A percentile compares a stretch with the other conserved stretches of the same genome.
phyloP scores from a whole-genome alignment of 805 yeast species.

The Alloascoidea hylecoeti region DNA sequence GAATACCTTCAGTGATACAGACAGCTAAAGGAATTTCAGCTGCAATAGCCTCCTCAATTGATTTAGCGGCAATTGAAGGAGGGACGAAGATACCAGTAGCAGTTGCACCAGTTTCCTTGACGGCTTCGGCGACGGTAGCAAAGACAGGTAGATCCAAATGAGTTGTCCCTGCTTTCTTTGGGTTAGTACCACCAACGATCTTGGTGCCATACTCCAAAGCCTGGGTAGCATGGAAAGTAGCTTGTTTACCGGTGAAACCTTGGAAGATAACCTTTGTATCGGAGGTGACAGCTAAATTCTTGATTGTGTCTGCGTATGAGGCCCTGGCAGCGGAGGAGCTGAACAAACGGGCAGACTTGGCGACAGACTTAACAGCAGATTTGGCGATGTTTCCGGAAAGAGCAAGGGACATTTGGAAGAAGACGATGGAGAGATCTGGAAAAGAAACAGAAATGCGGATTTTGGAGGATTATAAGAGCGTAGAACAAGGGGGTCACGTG shows the following conservation, averaged over 20 bases:
- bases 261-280: conserved; percentile 95
- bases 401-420: too few species aligned
- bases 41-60: conserved; percentile 93
- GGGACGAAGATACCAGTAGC: conserved; percentile 98
- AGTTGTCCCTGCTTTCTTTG: conserved; percentile 87
- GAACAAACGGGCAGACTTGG: too few species aligned
- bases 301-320: conserved; percentile 67
- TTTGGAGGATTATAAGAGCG: too few species aligned
- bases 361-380: too few species aligned
- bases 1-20: conserved; percentile 97
- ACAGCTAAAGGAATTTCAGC: conserved; percentile 95
- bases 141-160: conserved; percentile 90
- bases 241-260: conserved; percentile 97
- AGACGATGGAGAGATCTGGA: too few species aligned
- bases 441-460: too few species aligned
- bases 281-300: conserved; percentile 67
- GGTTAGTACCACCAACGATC: conserved; percentile 97
- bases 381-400: too few species aligned
- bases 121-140: conserved; percentile 77
- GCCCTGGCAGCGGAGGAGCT: too few species aligned
- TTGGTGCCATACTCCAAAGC: conserved; percentile 93
- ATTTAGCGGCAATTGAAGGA: conserved; percentile 90
- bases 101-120: conserved; percentile 81
- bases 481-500: too few species aligned
- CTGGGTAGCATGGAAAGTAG: conserved; percentile 95